phyloP scores from a whole-genome alignment of 2,329 filamentous ascomycete species.

The Sclerotinia nivalis region DNA sequence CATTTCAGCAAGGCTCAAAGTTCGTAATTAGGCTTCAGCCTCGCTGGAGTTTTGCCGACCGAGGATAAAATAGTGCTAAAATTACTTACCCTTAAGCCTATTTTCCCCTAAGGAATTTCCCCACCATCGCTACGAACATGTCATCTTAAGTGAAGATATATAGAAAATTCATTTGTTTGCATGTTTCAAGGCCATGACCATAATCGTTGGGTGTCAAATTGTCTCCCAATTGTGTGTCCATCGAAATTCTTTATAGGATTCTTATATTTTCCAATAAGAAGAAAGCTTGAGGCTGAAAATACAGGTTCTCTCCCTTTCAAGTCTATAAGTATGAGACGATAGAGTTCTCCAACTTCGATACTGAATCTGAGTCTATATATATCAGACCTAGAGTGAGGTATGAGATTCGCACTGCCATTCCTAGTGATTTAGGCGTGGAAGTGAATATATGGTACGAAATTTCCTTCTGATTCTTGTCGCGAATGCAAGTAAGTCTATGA shows the following conservation, averaged over 20 bases:
- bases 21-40: not conserved
- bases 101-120: not conserved
- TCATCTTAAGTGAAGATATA: not conserved
- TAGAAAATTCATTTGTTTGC: not conserved
- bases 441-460: not conserved
- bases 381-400: too few species aligned
- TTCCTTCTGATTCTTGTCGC: not conserved
- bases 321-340: too few species aligned
- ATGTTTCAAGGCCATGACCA: not conserved
- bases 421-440: not conserved
- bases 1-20: not conserved
- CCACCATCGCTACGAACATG: not conserved
- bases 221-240: too few species aligned
- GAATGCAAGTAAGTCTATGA: not conserved
- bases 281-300: too few species aligned
- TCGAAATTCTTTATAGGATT: not conserved
- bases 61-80: not conserved
- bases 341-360: too few species aligned
- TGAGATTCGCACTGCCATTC: too few species aligned
- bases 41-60: not conserved
- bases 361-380: too few species aligned
- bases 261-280: not conserved
- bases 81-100: not conserved
- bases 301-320: too few species aligned
- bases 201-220: too few species aligned